Percentiles rank a stretch among this genome's conserved stretches.
Conservation (phyloP, 164 flowering plant species). For the Euptelea pleiosperma region DNA sequence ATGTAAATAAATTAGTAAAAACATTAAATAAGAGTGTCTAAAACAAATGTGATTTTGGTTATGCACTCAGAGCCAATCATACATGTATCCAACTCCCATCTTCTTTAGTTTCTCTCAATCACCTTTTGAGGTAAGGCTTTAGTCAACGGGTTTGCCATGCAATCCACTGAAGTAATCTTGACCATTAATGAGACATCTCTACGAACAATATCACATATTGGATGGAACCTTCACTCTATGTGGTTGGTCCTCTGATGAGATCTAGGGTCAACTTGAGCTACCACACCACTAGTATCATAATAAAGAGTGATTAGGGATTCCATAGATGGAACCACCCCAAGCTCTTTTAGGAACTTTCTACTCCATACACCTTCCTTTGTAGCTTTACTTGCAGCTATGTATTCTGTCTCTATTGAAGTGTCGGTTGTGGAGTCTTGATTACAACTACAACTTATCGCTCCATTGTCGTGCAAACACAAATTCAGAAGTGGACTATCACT, state of each 20-base stretch:
- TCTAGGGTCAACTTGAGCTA: not conserved
- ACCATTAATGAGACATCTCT: not conserved
- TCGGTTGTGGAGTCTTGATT: not conserved
- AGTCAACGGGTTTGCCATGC: not conserved
- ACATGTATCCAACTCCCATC: not conserved
- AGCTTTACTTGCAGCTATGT: not conserved
- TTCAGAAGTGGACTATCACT: too few species aligned
- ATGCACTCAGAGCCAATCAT: not conserved
- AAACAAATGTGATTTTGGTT: too few species aligned
- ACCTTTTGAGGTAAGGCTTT: not conserved
- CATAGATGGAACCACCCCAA: constrained; percentile 7
- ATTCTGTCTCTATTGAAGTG: not conserved
- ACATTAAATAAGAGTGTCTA: too few species aligned
- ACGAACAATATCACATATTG: not conserved
- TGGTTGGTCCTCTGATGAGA: not conserved
- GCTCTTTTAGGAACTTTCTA: not conserved
- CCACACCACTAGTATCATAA: constrained; percentile 5
- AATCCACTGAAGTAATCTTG: not conserved
- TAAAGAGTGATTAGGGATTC: not conserved
- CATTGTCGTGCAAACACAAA: too few species aligned
- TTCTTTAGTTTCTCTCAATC: not conserved
- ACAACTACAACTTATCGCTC: too few species aligned
- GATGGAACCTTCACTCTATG: not conserved
- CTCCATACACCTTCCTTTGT: not conserved
- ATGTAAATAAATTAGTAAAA: too few species aligned